Base-by-base conservation (phyloP, 2,329 filamentous ascomycete genomes). In the Aureobasidium sp. region DNA sequence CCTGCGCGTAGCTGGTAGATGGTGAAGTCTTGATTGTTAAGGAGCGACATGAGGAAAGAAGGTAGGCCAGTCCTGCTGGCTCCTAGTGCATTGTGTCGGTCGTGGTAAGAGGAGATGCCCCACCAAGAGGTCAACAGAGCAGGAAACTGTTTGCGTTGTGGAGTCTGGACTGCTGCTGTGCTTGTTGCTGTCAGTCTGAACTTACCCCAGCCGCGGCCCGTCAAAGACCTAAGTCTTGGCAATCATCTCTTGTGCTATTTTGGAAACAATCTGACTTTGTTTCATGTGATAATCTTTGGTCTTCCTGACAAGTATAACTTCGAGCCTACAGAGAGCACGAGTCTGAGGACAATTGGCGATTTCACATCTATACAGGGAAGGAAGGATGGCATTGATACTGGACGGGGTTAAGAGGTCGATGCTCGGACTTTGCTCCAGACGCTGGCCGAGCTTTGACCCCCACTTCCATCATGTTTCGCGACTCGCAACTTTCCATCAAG, bases 241-340 rank as follows among this genome's bases (percentile, higher is more conserved):
- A 16, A 8, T 54, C 16, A 15, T n/a, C 3, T 32, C 9, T 3
- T 11, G 15, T 29, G 39, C 52, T 54, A 54, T 54, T 42, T 32
- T 34, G 15, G 29, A 34, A 39, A 50, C 16, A 34, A 5, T 10
- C 27, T 6, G 16, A 25, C 44, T 15, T 27, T 16, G 15, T 16
- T n/a, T 30, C 25, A 7, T 13, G 1, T 1, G 27, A 3, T 27
- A 4, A 16, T 30, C 2, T 37, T 15, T 15, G 88, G 96, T 71
- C 86, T 90, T 29, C 89, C 91, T 3, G 90, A 91, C 63, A 97
- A 97, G 9, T 91, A 96, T 75, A 94, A 84, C 69, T 79, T 97
- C 1, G 11, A 9, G 9, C 9, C 10, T 11, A 37, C 1, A 15
- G 15, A 37, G 34, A 37, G 13, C 3, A 37, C 4, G 3, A 37